Base-by-base conservation (phyloP, 2,329 filamentous ascomycete genomes). In the Penicillium sp. region DNA sequence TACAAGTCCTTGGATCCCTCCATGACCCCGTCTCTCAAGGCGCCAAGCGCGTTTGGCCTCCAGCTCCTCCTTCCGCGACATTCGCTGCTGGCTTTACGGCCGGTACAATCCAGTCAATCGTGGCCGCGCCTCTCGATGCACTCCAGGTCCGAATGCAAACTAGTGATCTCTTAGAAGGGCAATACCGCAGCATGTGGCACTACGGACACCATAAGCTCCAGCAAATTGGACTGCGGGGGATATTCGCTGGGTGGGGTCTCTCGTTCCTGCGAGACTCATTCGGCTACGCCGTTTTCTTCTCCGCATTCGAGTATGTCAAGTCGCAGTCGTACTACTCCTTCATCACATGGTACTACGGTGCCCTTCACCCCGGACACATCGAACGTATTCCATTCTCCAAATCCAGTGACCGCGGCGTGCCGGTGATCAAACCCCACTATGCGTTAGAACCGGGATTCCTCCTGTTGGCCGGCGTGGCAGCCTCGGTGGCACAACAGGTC, bases 41-140 rank as follows among this genome's bases (percentile, higher is more conserved):
- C 6, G 75, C 76, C 13, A 86, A 84, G 60, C 78, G 83, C 41
- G 74, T 83, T 12, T 86, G 83, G 61, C 84, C 84, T 3, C 83
- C 84, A 17, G 79, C 84, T 9, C 72, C 79, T 0, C 73, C 79
- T 0, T 64, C 67, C 0, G 72, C 76, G 26, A 85, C 84, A 8
- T 84, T 86, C 58, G 68, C 78, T 3, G 84, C 84, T 18, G 84
- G 84, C 2, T 79, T 84, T 55, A 68, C 80, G 0, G 84, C 84
- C 2, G 84, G 84, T 0, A 71, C 78, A 2, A 73, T 86, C 1
- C 84, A 86, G 58, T 84, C 81, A n/a, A 61, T 86, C 7, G 66
- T 86, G 36, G 84, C 84, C 12, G 84, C 84, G 1, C 84, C 84
- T 12, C 73, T 87, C 6, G 84, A 87, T 65, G 84, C 84, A 3